Conservation (phyloP, 2,329 filamentous ascomycete species). For the Aspergillus carbonarius region DNA sequence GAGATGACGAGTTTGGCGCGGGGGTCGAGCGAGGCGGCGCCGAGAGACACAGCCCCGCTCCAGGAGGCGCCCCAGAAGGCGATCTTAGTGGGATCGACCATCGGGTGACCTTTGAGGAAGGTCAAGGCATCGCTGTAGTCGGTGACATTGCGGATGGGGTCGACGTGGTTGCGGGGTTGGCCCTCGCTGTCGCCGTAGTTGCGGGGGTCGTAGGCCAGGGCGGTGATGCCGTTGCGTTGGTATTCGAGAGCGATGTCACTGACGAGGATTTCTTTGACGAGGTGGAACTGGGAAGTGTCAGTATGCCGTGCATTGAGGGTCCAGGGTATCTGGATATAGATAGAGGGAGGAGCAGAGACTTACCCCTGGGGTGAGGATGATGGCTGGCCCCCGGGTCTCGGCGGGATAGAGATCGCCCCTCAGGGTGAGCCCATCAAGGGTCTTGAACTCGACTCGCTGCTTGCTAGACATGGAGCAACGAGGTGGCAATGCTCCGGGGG, state of each 20-base stretch:
- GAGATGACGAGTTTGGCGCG: constrained; percentile 29
- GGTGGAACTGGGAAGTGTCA: constrained; percentile 34
- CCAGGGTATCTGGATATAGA: too few species aligned
- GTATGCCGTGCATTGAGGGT: too few species aligned
- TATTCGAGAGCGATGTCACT: constrained; percentile 22
- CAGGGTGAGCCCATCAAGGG: constrained; percentile 42
- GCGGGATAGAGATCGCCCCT: constrained; percentile 41
- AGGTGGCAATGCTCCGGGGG: too few species aligned
- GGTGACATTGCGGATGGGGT: constrained; percentile 31
- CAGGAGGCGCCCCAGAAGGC: constrained; percentile 42
- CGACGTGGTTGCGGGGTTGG: constrained; percentile 33
- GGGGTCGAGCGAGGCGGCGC: constrained; percentile 32
- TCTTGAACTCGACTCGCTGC: constrained; percentile 41
- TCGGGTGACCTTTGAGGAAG: constrained; percentile 26
- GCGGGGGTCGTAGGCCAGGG: constrained; percentile 37
- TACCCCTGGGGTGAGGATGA: constrained; percentile 23
- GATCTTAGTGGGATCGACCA: constrained; percentile 32
- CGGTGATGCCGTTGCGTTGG: constrained; percentile 23
- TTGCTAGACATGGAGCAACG: not conserved
- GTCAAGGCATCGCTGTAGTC: constrained; percentile 43
- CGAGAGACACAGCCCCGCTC: constrained; percentile 24
- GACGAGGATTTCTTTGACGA: constrained; percentile 31
- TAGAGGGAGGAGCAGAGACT: not conserved
- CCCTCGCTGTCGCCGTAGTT: constrained; percentile 35
- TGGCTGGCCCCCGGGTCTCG: constrained; percentile 13